A percentile compares a stretch with the other conserved stretches of the same genome.
These are phyloP conservation scores for Fragaria nilgerrensis DNA, from an alignment of 306 rosid genomes.

Conservation along the genomic window DNA sequence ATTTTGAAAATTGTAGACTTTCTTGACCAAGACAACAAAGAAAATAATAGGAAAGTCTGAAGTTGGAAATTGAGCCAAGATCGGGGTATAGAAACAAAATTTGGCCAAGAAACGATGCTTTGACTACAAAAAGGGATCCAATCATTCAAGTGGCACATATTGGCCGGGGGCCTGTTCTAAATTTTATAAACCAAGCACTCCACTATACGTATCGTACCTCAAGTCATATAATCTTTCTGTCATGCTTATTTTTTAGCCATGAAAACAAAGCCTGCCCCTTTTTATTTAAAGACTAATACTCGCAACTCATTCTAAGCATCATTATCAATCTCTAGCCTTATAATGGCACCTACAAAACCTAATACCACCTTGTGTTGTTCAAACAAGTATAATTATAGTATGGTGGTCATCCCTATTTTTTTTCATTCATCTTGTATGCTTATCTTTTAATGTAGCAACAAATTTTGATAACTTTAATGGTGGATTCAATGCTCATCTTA, in stretches of 20 bases:
- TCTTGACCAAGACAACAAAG: no score
- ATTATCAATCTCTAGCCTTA: not conserved
- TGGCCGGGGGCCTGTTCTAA: no score
- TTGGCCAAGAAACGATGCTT: not conserved
- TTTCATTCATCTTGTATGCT: constrained; percentile 21
- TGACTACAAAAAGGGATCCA: no score
- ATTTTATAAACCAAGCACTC: not conserved
- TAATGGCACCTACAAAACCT: not conserved
- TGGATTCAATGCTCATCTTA: constrained; percentile 34
- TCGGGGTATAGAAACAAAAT: no score
- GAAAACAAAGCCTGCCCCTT: not conserved
- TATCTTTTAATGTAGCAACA: constrained; percentile 23
- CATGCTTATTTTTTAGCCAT: not conserved
- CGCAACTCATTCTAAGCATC: not conserved
- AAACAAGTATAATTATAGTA: not conserved
- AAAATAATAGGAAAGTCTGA: no score
- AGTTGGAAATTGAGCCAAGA: no score
- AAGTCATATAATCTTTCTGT: not conserved
- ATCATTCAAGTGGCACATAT: no score
- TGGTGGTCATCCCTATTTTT: not conserved
- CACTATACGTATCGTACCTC: not conserved
- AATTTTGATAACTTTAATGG: not conserved
- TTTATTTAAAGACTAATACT: not conserved
- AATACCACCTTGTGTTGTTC: not conserved
- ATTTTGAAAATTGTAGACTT: no score